Conservation (phyloP, 495 filamentous ascomycete genomes). For the Aspergillus sclerotioniger region DNA sequence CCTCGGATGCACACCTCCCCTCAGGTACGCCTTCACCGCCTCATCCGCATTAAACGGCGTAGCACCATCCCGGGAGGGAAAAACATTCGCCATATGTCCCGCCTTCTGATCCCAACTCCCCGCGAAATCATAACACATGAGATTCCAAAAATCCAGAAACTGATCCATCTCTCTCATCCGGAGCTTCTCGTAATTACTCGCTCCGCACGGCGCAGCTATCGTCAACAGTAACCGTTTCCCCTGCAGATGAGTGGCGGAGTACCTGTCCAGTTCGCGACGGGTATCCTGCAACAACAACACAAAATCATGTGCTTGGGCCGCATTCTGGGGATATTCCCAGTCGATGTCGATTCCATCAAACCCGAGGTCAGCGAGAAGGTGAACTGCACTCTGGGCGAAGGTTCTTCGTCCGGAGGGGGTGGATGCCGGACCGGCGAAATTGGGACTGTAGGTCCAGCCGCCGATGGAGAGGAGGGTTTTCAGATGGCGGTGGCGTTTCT, state of each 20-base stretch:
- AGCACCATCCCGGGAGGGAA: constrained; percentile 48
- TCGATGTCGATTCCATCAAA: constrained; percentile 64
- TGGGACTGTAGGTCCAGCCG: constrained; percentile 88
- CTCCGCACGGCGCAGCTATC: constrained; percentile 59
- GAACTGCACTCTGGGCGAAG: constrained; percentile 67
- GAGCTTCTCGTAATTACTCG: constrained; percentile 59
- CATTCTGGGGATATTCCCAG: constrained; percentile 50
- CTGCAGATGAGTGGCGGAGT: constrained; percentile 46
- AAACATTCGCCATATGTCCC: constrained; percentile 78
- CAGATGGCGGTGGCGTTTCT: constrained; percentile 79
- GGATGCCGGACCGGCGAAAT: constrained; percentile 66
- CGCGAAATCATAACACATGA: constrained; percentile 78
- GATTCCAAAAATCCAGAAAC: constrained; percentile 66
- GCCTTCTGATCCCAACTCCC: constrained; percentile 67
- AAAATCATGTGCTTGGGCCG: constrained; percentile 57
- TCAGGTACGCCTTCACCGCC: constrained; percentile 62
- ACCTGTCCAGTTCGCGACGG: constrained; percentile 55
- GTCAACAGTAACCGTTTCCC: constrained; percentile 64
- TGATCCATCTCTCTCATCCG: constrained; percentile 61
- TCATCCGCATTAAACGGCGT: constrained; percentile 71
- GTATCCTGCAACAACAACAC: constrained; percentile 60
- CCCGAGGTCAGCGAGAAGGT: constrained; percentile 62
- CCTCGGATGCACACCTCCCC: constrained; percentile 54
- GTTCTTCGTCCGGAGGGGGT: constrained; percentile 59
- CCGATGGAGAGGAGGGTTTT: constrained; percentile 91